These are phyloP conservation scores for Candida fluviatilis DNA, from an alignment of 805 yeast species.

Conservation along the genomic window DNA sequence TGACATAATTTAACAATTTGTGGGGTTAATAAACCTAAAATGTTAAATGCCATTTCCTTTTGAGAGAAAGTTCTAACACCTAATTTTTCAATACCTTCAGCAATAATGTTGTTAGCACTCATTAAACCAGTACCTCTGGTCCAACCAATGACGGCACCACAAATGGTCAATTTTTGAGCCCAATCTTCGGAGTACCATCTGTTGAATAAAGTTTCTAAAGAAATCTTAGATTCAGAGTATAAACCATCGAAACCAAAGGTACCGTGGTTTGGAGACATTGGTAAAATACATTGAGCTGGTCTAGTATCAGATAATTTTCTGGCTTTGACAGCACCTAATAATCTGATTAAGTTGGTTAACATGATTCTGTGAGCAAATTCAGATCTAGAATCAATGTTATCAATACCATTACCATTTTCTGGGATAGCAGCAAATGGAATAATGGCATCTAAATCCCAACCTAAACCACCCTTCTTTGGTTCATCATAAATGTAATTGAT, in stretches of 20 bases:
- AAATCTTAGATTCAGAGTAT: constrained; percentile 95
- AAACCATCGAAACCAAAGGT: constrained; percentile 98
- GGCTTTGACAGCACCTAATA: constrained; percentile 84
- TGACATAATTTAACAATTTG: constrained; percentile 83
- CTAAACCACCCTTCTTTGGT: constrained; percentile 83
- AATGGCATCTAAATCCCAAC: constrained; percentile 95
- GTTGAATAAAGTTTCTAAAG: constrained; percentile 94
- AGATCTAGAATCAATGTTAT: constrained; percentile 87
- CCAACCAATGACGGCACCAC: constrained; percentile 99
- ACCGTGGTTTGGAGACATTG: constrained; percentile 98
- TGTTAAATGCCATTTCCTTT: constrained; percentile 98
- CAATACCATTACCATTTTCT: constrained; percentile 95
- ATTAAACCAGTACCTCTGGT: constrained; percentile 99
- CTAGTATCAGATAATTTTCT: constrained; percentile 87
- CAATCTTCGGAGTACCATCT: constrained; percentile 99
- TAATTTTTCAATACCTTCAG: constrained; percentile 92
- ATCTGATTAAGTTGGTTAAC: constrained; percentile 92
- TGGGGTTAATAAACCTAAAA: constrained; percentile 89
- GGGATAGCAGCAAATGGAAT: constrained; percentile 99
- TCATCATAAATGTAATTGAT: constrained; percentile 81
- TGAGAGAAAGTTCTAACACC: constrained; percentile 99
- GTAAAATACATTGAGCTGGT: constrained; percentile 96
- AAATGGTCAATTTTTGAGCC: constrained; percentile 88
- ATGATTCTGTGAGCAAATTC: constrained; percentile 98
- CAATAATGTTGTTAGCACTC: constrained; percentile 95